Evolutionary conservation across 257 asterid species (phyloP), one percentile per base, ranked within the genome.

Genomic region (Rehmannia glutinosa): DNA sequence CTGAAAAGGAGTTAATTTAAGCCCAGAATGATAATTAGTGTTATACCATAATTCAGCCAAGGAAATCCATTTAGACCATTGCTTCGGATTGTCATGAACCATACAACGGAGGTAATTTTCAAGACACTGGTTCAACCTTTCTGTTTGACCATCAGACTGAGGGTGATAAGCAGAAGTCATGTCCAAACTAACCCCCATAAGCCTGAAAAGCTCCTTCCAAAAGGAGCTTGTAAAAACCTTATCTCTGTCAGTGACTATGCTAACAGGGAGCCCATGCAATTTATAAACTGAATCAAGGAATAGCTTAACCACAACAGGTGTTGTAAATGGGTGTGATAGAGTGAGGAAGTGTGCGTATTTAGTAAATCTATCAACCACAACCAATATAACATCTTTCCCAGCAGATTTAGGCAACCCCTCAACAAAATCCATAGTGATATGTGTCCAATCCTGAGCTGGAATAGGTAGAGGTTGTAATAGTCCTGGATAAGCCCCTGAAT

Each of bases 371-470:
- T 68, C 72, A 2, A 76, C 63, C 0, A 71, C 56, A 1, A 67
- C 71, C 1, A 35, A 1, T 0, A 66, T 38, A 4, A 15, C 5
- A 1, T 58, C 47, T 7, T 41, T 72, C 0, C 66, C 76, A 0
- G 12, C 32, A 0, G 67, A 68, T 0, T 6, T 4, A 0, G 78
- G 67, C 1, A 73, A 3, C 0, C 57, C 60, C 16, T 55, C 70
- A 2, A 73, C 49, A 9, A 73, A 73, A 38, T 77, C 75, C 62
- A 62, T 55, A 0, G 50, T 0, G 0, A 73, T 21, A 2, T 56
- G 12, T 0, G 25, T 5, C 75, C 66, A 77, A 0, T 42, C 38
- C 11, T 47, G 21, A 0, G 15, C 0, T 0, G 50, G 80, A 0
- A 61, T 32, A 0, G 53, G 58, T 0, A 68, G 5, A 0, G 70